Conservation (phyloP, 345 rosid species). For the Carallia brachiata region DNA sequence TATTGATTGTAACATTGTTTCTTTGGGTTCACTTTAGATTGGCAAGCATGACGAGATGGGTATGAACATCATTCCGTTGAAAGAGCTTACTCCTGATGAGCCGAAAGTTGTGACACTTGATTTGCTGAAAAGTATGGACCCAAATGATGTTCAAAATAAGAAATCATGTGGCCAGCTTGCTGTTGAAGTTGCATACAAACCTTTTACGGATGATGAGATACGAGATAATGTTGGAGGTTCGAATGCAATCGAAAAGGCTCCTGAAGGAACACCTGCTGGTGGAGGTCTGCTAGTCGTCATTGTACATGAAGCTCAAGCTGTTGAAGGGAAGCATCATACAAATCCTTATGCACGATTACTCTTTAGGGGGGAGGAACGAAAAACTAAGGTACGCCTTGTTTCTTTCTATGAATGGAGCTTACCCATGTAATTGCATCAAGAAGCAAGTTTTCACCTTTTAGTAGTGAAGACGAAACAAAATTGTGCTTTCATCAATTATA, state of each 20-base stretch:
- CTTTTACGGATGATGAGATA: slow-evolving; percentile 64
- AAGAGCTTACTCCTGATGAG: slow-evolving; percentile 69
- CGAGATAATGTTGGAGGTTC: slow-evolving; percentile 47
- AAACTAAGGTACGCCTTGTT: slow-evolving; percentile 58
- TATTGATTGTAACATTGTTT: not conserved
- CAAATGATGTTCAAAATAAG: slow-evolving; percentile 52
- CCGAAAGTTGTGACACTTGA: slow-evolving; percentile 62
- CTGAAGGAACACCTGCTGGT: slow-evolving; percentile 78
- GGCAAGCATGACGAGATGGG: slow-evolving; percentile 97
- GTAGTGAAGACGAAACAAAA: not conserved
- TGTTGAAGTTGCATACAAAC: slow-evolving; percentile 69
- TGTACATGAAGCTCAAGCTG: slow-evolving; percentile 81
- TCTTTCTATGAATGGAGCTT: not conserved
- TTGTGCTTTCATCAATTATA: not conserved
- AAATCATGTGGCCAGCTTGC: slow-evolving; percentile 74
- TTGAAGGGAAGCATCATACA: slow-evolving; percentile 93
- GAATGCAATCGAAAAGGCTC: slow-evolving; percentile 57
- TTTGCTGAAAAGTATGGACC: slow-evolving; percentile 70
- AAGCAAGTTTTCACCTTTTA: not conserved
- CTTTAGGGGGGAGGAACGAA: slow-evolving; percentile 81
- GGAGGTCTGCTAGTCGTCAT: slow-evolving; percentile 84
- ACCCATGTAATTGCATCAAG: not conserved
- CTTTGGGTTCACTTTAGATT: slow-evolving; percentile 36
- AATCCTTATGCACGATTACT: slow-evolving; percentile 69
- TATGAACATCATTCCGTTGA: slow-evolving; percentile 70